phyloP scores from a whole-genome alignment of 305 asterid species.

The Nicotiana rustica region DNA sequence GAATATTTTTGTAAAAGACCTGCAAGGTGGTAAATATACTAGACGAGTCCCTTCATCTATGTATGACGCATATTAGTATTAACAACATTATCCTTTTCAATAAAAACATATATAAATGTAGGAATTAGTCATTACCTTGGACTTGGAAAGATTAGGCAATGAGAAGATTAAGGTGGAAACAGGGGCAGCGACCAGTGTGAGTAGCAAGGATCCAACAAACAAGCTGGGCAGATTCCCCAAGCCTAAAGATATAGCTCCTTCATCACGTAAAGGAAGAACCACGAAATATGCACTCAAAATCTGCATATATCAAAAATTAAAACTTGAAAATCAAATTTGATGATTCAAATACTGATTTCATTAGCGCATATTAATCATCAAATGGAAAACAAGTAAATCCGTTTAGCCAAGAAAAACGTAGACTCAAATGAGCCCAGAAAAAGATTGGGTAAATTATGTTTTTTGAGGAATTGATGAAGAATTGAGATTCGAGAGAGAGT shows the following conservation, averaged over 20 bases:
- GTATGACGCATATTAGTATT: neutral
- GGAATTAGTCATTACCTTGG: slow-evolving; percentile 56
- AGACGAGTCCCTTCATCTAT: neutral
- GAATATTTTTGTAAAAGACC: neutral
- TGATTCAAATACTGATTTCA: too few species aligned
- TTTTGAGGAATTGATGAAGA: neutral
- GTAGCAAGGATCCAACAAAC: slow-evolving; percentile 84
- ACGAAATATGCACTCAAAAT: slow-evolving; percentile 94
- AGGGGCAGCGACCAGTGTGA: slow-evolving; percentile 92
- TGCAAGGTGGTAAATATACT: neutral
- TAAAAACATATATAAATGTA: neutral
- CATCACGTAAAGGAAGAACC: slow-evolving; percentile 96
- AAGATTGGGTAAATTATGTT: neutral
- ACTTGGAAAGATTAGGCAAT: slow-evolving; percentile 90
- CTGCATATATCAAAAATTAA: slow-evolving; percentile 54
- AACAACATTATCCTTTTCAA: neutral
- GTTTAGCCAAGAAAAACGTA: neutral
- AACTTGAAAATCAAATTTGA: neutral
- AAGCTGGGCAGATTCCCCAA: slow-evolving; percentile 80
- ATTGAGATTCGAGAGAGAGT: too few species aligned
- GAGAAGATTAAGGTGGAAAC: slow-evolving; percentile 88
- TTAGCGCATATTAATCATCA: too few species aligned
- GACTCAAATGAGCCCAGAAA: too few species aligned
- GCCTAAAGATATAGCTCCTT: slow-evolving; percentile 98
- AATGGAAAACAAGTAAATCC: neutral